Base-by-base conservation (phyloP, 768 basidiomycete genomes). In the Agaricus sinodeliciosus region DNA sequence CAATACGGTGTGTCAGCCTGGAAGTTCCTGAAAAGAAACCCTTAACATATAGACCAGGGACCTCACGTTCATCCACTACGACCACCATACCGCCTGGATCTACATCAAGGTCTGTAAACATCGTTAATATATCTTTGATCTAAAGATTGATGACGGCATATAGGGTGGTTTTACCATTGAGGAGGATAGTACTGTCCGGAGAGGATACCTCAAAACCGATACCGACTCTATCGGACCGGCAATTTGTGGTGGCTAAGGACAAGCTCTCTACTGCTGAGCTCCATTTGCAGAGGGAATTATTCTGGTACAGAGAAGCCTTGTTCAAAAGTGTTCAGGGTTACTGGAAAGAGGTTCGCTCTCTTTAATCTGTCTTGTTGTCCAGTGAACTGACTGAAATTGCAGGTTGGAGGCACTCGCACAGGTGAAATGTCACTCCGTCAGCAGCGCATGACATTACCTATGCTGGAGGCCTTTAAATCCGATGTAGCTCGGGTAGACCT, bases 231-330 rank as follows among this genome's bases (percentile, higher is more conserved):
- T 87, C 90, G 12, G 85, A 92, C 55, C 78, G 92, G 25, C 96
- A 99, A 63, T 97, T 94, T 65, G 83, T 98, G 15, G 86, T 96
- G 0, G 77, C 85, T 22, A 88, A 89, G 59, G 80, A 85, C 4
- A 78, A 72, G 45, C 68, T 89, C 54, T 78, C 84, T 0, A 63
- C 68, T 9, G 70, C 67, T 42, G 85, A 90, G 58, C 78, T 86
- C 55, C 73, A 72, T 40, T 62, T 73, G 9, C 86, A 92, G 63
- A 76, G 83, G 36, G 89, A 93, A 63, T 64, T 94, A 13, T 99
- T 98, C 71, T 99, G 96, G 96, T 95, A 96, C 65, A 77, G 94
- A 34, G 94, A 99, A 65, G 83, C 86, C 57, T 69, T 99, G 9
- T 79, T 98, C 60, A 80, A 80, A 43, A 68, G 71, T 46, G 64